Base-by-base conservation (phyloP, 2,329 filamentous ascomycete species). In the Aspergillus pseudoviridinutans region DNA sequence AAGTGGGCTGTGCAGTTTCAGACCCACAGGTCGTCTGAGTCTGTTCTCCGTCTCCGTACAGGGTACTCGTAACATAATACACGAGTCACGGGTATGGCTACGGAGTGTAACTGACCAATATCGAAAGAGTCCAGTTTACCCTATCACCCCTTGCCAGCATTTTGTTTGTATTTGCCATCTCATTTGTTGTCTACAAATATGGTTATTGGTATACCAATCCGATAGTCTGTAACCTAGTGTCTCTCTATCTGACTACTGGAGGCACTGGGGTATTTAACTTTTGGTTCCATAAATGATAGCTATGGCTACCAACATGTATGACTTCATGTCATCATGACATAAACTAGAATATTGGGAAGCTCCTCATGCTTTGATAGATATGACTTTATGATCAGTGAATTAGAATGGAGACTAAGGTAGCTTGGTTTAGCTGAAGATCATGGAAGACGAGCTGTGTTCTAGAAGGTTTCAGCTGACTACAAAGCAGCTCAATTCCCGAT, bases 1-100 rank as follows among this genome's bases (percentile, higher is more conserved):
- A 56, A 53, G 28, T 27, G 50, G 55, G 55, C 55, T 42, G 55
- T 56, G 55, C 55, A 56, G 41, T 49, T 7, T 12, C 9, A 27
- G 41, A 38, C 17, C 27, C 50, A 53, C 44, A 50, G 42, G 20
- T 53, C 22, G 14, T 27, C n/a, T 10, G 10, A 22, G 49, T 49
- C 49, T 55, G 35, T 14, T 35, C 32, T 35, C 12, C 4, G 2
- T 35, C 28, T 29, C 10, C 28, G 47, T 44, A 29, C 32, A 29
- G 47, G 42, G 47, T 54, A 54, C 14, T 35, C 12, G 32, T 35
- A 35, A 17, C 32, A 35, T 14, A 35, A 35, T 10, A 35, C 29
- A 14, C 4, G 29, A 46, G n/a, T 46, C 29, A 3, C 4, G 12
- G 14, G 28, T 29, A 14, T 32, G 14, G 29, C 29, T 32, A 14